These are phyloP conservation scores for Crithidia fasciculata DNA, from an alignment of 208 protist genomes.

Conservation along the genomic window DNA sequence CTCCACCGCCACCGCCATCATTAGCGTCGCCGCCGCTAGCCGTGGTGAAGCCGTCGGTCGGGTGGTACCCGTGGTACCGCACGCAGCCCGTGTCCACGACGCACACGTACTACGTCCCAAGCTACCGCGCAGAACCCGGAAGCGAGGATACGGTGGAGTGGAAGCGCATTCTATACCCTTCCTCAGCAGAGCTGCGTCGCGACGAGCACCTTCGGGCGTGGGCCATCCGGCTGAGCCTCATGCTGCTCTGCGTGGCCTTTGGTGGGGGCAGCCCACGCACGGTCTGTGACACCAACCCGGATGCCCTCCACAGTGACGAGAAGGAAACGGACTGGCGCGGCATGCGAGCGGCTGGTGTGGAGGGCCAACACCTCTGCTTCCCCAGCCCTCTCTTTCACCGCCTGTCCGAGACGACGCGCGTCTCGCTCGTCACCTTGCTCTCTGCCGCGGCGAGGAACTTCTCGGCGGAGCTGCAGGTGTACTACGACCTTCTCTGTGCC, in stretches of 20 bases:
- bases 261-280: constrained; percentile 28
- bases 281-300: not conserved
- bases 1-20: not conserved
- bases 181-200: not conserved
- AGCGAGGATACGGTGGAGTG: constrained; percentile 9
- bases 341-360: constrained; percentile 8
- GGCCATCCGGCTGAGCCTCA: constrained; percentile 26
- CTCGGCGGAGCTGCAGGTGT: constrained; percentile 11
- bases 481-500: constrained; percentile 14
- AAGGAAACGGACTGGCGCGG: constrained; percentile 18
- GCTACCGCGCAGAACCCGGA: not conserved
- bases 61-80: constrained; percentile 30
- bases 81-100: constrained; percentile 9
- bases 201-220: constrained; percentile 14
- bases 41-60: not conserved
- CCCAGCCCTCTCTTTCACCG: constrained; percentile 16
- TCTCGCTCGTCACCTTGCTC: constrained; percentile 16
- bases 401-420: constrained; percentile 21
- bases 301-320: not conserved
- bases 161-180: constrained; percentile 5
- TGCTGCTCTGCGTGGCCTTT: constrained; percentile 31
- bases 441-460: not conserved
- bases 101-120: not conserved
- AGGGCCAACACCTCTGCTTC: constrained; percentile 25
- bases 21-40: not conserved